Base-by-base conservation (phyloP, 805 yeast species). In the Candida peoriensis region DNA sequence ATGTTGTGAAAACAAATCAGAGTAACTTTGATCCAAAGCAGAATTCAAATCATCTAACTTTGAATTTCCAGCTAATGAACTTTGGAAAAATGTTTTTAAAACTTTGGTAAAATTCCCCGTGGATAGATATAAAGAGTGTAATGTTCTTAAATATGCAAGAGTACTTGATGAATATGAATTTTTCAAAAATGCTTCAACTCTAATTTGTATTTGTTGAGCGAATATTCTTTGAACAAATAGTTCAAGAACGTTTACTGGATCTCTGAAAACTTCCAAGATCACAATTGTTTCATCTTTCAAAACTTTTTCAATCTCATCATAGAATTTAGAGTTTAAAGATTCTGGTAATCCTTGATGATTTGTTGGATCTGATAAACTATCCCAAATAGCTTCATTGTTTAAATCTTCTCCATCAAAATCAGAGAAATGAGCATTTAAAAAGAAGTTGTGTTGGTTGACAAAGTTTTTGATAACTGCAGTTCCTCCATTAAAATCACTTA, bases 401-500 rank as follows among this genome's bases (percentile, higher is more conserved):
- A 64, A 30, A 9, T 44, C 38, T 23, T 60, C 48, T 11, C 43
- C 59, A 20, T 57, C 53, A 7, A 51, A 37, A 4, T 40, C 31
- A 10, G 21, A 9, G 9, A 43, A 26, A 8, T 36, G 52, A 24
- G 57, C 60, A 46, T 57, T 48, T 32, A 61, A 64, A 56, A 89
- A 82, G 39, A 81, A 72, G 32, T 78, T 82, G 52, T 84, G 86
- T 52, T 84, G 87, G 52, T 76, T 78, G 27, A 89, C 83, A 60
- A 85, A 90, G 32, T 81, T 77, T 52, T 81, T 86, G 8, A 86
- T 81, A 8, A 89, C 90, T 39, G 81, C 78, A 9, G 74, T 69
- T 10, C 96, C 96, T 14, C 87, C 90, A 52, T 90, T 89, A 63
- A 79, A 90, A 41, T 78, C 84, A 34, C 78, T 73, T 32, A 89